phyloP scores from a whole-genome alignment of 148 eudicot species.

The Rhododendron henanense region DNA sequence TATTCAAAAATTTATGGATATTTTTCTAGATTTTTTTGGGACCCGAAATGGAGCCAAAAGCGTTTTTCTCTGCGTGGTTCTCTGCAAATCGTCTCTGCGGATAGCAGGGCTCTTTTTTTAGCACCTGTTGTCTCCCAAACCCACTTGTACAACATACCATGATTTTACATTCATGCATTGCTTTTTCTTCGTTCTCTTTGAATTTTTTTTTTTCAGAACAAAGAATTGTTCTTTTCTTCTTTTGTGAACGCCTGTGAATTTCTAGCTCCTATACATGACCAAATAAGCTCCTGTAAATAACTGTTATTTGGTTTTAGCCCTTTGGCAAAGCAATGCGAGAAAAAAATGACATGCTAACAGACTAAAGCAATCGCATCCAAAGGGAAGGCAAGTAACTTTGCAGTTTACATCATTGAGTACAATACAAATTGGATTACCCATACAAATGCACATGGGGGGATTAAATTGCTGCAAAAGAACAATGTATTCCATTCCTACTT shows the following conservation, averaged over 20 bases:
- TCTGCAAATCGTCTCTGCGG: no score
- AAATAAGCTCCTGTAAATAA: no score
- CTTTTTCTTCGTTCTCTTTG: not conserved
- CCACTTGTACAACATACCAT: not conserved
- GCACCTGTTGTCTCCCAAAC: not conserved
- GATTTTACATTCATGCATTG: not conserved
- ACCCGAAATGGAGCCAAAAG: no score
- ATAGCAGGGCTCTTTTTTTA: not conserved
- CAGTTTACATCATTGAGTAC: not conserved
- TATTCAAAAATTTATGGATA: no score
- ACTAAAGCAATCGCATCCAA: not conserved
- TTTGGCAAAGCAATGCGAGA: not conserved
- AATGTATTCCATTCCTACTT: not conserved
- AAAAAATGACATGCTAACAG: not conserved
- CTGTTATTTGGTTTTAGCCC: not conserved
- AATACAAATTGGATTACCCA: not conserved
- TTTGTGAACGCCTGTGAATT: not conserved
- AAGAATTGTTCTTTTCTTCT: not conserved
- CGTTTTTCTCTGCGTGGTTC: no score
- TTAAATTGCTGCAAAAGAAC: slow-evolving; percentile 5
- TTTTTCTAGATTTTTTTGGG: no score
- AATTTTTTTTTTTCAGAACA: not conserved
- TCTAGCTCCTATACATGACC: not conserved
- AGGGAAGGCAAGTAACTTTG: not conserved
- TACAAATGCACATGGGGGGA: not conserved